phyloP scores from a whole-genome alignment of 2,329 filamentous ascomycete species.

The Macroventuria anomochaeta region DNA sequence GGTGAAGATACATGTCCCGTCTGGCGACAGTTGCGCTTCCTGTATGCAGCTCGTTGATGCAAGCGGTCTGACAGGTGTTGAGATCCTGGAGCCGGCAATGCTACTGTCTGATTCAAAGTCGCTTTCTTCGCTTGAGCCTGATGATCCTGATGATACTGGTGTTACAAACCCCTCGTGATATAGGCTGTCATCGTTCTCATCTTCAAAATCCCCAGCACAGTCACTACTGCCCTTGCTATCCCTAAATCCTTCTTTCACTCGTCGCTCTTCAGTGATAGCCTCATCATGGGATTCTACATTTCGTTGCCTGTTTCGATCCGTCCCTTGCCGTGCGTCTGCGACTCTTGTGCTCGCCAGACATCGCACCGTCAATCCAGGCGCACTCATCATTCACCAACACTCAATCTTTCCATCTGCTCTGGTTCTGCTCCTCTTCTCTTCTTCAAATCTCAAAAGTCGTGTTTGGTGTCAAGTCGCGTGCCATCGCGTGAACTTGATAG shows the following conservation, averaged over 20 bases:
- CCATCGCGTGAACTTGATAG: background rate
- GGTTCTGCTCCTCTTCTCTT: background rate
- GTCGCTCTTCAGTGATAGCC: background rate
- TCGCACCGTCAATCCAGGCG: constrained; percentile 21
- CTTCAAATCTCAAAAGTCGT: background rate
- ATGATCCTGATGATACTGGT: constrained; percentile 2
- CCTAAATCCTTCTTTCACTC: background rate
- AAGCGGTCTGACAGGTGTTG: background rate
- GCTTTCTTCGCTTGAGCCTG: background rate
- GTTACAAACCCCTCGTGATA: background rate
- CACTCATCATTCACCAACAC: constrained; percentile 21
- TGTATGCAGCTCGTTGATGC: constrained; percentile 34
- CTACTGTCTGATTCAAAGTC: background rate
- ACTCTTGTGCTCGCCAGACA: constrained; percentile 33
- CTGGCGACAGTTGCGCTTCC: constrained; percentile 50
- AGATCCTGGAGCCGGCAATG: background rate
- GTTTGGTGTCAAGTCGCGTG: background rate
- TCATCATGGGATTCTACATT: background rate
- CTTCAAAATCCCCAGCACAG: background rate
- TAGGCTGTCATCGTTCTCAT: background rate
- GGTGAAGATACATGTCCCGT: constrained; percentile 65
- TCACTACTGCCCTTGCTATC: background rate
- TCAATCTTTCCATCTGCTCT: background rate
- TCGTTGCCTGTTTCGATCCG: background rate
- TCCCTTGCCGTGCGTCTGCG: background rate